Percentiles rank a stretch among this genome's conserved stretches.
These are phyloP conservation scores for Penium margaritaceum DNA, from an alignment of 139 green algal genomes.

Conservation along the genomic window DNA sequence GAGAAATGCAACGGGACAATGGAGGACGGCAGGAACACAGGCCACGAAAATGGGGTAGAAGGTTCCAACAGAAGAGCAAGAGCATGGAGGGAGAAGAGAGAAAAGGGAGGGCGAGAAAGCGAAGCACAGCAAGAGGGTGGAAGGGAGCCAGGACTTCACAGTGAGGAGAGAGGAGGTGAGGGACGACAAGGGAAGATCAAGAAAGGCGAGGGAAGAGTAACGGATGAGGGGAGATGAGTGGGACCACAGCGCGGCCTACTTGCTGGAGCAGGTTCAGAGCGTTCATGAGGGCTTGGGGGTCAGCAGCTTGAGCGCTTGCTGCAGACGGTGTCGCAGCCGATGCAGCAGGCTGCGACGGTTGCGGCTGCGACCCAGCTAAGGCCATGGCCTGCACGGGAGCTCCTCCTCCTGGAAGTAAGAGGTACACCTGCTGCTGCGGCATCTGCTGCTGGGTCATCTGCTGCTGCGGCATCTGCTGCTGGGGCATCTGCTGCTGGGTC, in stretches of 20 bases:
- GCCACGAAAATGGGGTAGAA: background rate
- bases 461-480: too few relatives aligned
- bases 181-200: background rate
- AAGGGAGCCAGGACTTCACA: background rate
- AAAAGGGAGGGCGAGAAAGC: background rate
- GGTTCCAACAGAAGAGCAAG: background rate
- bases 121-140: background rate
- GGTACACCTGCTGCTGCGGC: too few relatives aligned
- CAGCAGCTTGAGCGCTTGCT: too few relatives aligned
- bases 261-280: slow-evolving; percentile 34
- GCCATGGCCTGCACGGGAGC: too few relatives aligned
- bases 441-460: too few relatives aligned
- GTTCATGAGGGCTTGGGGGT: slow-evolving; percentile 25
- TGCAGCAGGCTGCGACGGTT: too few relatives aligned
- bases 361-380: too few relatives aligned
- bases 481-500: too few relatives aligned
- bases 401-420: too few relatives aligned
- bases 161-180: too few relatives aligned
- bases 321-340: too few relatives aligned
- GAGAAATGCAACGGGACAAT: background rate
- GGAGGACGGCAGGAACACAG: background rate
- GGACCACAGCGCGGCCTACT: background rate
- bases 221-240: background rate
- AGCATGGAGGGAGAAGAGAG: background rate
- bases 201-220: background rate